A percentile compares a stretch with the other conserved stretches of the same genome.
These are phyloP conservation scores for Schwanniomyces occidentalis DNA, from an alignment of 805 yeast species.

Conservation along the genomic window DNA sequence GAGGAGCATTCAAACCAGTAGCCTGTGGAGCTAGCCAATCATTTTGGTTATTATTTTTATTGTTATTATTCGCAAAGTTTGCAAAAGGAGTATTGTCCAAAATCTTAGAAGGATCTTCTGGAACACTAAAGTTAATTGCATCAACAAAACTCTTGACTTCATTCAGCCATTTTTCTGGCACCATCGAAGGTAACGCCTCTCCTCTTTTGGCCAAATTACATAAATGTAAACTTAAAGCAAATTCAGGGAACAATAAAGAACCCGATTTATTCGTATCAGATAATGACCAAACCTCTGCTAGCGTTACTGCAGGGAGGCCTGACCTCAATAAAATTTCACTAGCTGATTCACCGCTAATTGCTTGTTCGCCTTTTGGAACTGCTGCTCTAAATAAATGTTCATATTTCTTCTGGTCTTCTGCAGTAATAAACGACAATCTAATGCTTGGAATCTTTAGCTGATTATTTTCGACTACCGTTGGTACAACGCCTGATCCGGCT, in stretches of 20 bases:
- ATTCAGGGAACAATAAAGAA: conserved; percentile 85
- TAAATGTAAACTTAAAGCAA: conserved; percentile 86
- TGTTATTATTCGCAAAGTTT: conserved; percentile 18
- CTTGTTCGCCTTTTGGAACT: conserved; percentile 67
- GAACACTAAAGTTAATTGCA: conserved; percentile 77
- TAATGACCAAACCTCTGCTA: conserved; percentile 87
- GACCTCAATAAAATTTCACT: conserved; percentile 79
- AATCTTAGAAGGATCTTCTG: conserved; percentile 50
- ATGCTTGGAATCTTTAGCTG: conserved; percentile 69
- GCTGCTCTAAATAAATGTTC: conserved; percentile 82
- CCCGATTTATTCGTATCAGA: conserved; percentile 91
- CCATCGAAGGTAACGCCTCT: conserved; percentile 67
- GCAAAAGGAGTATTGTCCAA: conserved; percentile 49
- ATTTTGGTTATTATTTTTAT: conserved; percentile 13
- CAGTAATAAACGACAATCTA: conserved; percentile 80
- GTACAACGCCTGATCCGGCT: conserved; percentile 34
- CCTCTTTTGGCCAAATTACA: conserved; percentile 79
- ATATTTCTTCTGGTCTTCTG: conserved; percentile 82
- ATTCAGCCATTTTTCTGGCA: conserved; percentile 72
- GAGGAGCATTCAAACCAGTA: conserved; percentile 27
- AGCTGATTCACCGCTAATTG: conserved; percentile 72
- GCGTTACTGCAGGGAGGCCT: conserved; percentile 67
- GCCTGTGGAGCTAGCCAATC: conserved; percentile 36
- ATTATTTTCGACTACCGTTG: conserved; percentile 48
- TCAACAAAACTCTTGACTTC: conserved; percentile 91